These are phyloP conservation scores for Scheffersomyces amazonensis DNA, from an alignment of 805 yeast genomes.

Conservation along the genomic window DNA sequence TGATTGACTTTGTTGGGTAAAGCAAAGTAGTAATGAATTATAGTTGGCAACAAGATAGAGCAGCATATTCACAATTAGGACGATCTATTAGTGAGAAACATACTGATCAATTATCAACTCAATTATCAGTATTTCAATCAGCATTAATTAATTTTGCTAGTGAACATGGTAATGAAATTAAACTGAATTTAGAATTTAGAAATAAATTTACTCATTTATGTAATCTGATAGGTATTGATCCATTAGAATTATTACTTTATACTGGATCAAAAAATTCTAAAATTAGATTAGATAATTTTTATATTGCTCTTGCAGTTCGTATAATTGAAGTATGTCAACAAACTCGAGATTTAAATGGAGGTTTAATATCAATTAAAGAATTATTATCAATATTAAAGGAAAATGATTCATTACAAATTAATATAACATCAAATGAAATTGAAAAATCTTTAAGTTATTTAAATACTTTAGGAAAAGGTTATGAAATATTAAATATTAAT, in stretches of 20 bases:
- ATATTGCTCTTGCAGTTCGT: conserved; percentile 66
- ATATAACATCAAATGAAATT: conserved; percentile 49
- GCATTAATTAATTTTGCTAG: conserved; percentile 73
- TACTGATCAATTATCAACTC: conserved; percentile 61
- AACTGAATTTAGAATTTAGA: conserved; percentile 61
- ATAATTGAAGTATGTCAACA: conserved; percentile 73
- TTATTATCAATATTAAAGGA: conserved; percentile 25
- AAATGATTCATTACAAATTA: conserved; percentile 18
- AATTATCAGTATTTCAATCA: conserved; percentile 71
- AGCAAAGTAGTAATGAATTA: background rate
- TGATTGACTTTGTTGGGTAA: too few species aligned
- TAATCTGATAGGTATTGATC: conserved; percentile 79
- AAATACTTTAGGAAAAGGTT: conserved; percentile 64
- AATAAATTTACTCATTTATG: conserved; percentile 75
- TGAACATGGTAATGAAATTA: conserved; percentile 67
- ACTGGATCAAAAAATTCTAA: conserved; percentile 22
- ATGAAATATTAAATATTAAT: conserved; percentile 59
- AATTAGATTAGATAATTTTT: conserved; percentile 47
- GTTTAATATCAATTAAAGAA: conserved; percentile 61
- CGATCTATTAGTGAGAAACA: conserved; percentile 49
- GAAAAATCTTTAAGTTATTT: conserved; percentile 51
- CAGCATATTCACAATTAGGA: conserved; percentile 50
- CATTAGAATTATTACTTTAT: conserved; percentile 43
- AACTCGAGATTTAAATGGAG: conserved; percentile 77
- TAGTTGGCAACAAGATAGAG: conserved; percentile 12